phyloP scores from a whole-genome alignment of 2,329 filamentous ascomycete species.

The Knufia petricola region DNA sequence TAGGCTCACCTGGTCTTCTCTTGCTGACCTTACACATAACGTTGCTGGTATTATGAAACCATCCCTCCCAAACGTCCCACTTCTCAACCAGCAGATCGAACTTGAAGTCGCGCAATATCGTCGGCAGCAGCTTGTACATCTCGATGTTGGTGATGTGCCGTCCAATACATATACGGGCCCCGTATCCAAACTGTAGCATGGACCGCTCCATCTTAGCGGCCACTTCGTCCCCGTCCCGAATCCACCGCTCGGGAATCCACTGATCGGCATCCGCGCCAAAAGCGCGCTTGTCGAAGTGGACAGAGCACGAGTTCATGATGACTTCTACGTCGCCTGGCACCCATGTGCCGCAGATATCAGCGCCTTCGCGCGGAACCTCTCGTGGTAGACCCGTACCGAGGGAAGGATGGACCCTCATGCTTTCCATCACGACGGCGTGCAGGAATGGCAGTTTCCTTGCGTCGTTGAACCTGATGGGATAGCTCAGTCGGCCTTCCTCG shows the following conservation, averaged over 20 bases:
- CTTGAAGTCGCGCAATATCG: conserved; percentile 1
- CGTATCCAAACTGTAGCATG: conserved; percentile 18
- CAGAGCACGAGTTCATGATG: conserved; percentile 29
- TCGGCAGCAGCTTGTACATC: conserved; percentile 4
- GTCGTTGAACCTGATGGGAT: conserved; percentile 15
- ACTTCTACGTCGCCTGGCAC: conserved; percentile 30
- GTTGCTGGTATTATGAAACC: not conserved
- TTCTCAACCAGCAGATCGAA: conserved; percentile 2
- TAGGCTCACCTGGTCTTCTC: not conserved
- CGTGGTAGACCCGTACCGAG: conserved; percentile 43
- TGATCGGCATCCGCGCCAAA: conserved; percentile 39
- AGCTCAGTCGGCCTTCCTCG: conserved; percentile 9
- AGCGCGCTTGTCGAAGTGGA: conserved; percentile 31
- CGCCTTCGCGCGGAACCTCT: conserved; percentile 35
- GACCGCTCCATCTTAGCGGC: conserved; percentile 16
- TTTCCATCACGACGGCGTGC: conserved; percentile 44
- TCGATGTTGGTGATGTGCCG: conserved; percentile 17
- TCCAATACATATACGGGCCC: conserved; percentile 21
- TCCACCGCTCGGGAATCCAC: conserved; percentile 43
- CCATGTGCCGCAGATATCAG: conserved; percentile 27
- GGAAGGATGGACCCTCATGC: conserved; percentile 41
- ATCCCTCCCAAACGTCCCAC: not conserved
- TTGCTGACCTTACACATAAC: conserved; percentile 1
- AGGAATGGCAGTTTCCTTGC: conserved; percentile 33
- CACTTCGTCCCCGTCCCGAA: conserved; percentile 22